phyloP scores from a whole-genome alignment of 2,329 filamentous ascomycete species.

The Fusarium redolens region DNA sequence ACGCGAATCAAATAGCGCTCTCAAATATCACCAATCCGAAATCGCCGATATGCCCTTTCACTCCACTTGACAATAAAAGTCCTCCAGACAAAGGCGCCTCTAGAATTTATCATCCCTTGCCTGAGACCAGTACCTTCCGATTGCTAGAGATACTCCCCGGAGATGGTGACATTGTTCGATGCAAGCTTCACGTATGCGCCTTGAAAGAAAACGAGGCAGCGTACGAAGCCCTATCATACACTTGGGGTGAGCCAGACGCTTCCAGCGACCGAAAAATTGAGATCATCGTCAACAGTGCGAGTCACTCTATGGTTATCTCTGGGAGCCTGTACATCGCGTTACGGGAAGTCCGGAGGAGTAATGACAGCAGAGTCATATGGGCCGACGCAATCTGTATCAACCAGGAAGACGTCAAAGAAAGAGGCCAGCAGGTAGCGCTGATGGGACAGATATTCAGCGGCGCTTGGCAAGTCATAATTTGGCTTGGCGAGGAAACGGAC shows the following conservation, averaged over 20 bases:
- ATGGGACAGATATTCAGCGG: neutral
- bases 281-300: rapidly evolving
- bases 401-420: neutral
- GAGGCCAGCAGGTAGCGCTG: neutral
- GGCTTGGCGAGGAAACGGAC: rapidly evolving
- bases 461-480: rapidly evolving
- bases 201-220: neutral
- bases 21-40: neutral
- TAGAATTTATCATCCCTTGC: neutral
- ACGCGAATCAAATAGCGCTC: neutral
- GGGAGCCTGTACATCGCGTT: rapidly evolving
- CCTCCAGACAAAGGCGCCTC: rapidly evolving
- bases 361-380: neutral
- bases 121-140: neutral
- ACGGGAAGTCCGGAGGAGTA: rapidly evolving
- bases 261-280: neutral
- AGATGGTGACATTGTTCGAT: rapidly evolving
- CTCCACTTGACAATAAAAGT: neutral
- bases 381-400: neutral
- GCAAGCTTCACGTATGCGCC: neutral
- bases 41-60: neutral
- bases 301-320: neutral
- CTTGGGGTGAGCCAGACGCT: rapidly evolving
- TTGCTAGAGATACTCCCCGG: neutral
- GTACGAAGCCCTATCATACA: neutral